These are phyloP conservation scores for Madurella mycetomatis DNA, from an alignment of 2,329 filamentous ascomycete species.

Conservation along the genomic window DNA sequence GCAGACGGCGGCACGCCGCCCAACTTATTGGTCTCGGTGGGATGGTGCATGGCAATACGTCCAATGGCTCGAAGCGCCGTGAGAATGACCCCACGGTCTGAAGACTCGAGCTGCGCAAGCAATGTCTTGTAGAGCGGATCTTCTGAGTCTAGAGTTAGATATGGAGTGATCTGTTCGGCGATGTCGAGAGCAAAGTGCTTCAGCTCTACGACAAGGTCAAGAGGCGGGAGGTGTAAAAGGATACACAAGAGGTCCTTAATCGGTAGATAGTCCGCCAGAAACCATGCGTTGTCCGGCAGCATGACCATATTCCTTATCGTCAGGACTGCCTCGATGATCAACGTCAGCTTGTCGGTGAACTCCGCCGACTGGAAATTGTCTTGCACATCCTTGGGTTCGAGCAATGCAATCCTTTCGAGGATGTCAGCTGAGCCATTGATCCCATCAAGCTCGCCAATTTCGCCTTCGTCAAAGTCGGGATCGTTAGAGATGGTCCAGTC, in stretches of 20 bases:
- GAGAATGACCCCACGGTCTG: slow-evolving; percentile 78
- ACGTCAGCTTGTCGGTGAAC: slow-evolving; percentile 65
- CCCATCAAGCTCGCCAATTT: slow-evolving; percentile 49
- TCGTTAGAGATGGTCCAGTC: slow-evolving; percentile 75
- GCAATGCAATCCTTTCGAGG: slow-evolving; percentile 63
- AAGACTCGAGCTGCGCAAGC: slow-evolving; percentile 57
- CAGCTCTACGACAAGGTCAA: slow-evolving; percentile 71
- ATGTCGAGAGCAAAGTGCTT: slow-evolving; percentile 91
- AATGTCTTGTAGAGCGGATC: slow-evolving; percentile 79
- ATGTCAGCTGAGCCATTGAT: slow-evolving; percentile 66
- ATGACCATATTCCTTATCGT: slow-evolving; percentile 97
- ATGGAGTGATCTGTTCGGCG: slow-evolving; percentile 83
- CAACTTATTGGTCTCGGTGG: slow-evolving; percentile 69
- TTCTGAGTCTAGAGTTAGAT: slow-evolving; percentile 63
- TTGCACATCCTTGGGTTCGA: slow-evolving; percentile 56
- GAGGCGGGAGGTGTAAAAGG: slow-evolving; percentile 68
- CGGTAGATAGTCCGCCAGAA: slow-evolving; percentile 69
- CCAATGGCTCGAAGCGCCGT: slow-evolving; percentile 76
- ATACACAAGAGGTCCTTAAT: slow-evolving; percentile 81
- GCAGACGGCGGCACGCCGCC: slow-evolving; percentile 62
- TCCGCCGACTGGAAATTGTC: slow-evolving; percentile 69
- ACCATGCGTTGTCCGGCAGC: slow-evolving; percentile 79
- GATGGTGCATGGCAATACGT: slow-evolving; percentile 79
- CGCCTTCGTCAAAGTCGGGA: slow-evolving; percentile 47
- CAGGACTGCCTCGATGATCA: slow-evolving; percentile 79